Evolutionary conservation across 306 rosid species (phyloP).

Genomic region (Quercus glauca): DNA sequence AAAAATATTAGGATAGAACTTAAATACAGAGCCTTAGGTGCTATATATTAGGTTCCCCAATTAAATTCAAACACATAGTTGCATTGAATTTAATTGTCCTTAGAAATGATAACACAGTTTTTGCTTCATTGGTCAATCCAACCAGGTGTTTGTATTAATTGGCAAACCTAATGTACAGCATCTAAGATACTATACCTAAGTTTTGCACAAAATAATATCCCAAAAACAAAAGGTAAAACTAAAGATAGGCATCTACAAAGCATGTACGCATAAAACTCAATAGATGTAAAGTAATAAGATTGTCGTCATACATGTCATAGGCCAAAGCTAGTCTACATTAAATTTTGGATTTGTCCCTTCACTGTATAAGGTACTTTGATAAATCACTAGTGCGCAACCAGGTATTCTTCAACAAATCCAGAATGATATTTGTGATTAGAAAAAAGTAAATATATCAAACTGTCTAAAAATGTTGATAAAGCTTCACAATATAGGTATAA

Average conservation of each 20-base stretch:
- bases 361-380: neutral
- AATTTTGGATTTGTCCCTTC: neutral
- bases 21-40: too few species aligned
- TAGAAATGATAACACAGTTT: too few species aligned
- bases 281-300: neutral
- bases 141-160: too few species aligned
- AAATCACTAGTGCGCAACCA: neutral
- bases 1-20: too few species aligned
- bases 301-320: neutral
- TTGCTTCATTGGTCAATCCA: too few species aligned
- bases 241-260: neutral
- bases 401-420: neutral
- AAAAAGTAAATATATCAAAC: neutral
- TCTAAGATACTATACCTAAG: too few species aligned
- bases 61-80: too few species aligned
- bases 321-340: neutral
- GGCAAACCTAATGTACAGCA: too few species aligned
- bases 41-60: too few species aligned
- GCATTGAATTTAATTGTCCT: too few species aligned
- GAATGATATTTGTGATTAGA: too few species aligned
- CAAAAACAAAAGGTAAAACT: neutral
- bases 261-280: neutral
- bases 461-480: neutral
- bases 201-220: too few species aligned
- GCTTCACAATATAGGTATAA: neutral